A percentile compares a stretch with the other conserved stretches of the same genome.
Conservation (phyloP, 192 early-diverging fungal genomes). For the Phycomyces blakesleeanus region DNA sequence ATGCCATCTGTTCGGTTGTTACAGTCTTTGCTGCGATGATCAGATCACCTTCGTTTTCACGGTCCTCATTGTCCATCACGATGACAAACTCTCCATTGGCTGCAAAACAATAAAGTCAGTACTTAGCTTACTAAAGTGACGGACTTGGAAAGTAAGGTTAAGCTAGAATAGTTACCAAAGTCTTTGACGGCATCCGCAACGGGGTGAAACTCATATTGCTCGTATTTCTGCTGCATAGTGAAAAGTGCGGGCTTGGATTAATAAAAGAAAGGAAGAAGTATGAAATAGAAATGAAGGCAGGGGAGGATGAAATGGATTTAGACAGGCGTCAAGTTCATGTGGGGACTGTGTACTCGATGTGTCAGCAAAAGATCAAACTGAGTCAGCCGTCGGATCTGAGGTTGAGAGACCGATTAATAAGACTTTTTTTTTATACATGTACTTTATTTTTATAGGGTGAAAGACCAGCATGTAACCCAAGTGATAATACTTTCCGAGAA, state of each 20-base stretch:
- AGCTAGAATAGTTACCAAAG: constrained; percentile 46
- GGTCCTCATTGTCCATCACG: constrained; percentile 96
- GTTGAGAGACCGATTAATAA: no score
- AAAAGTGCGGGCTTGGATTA: not conserved
- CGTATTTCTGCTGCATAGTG: not conserved
- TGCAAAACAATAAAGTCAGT: constrained; percentile 36
- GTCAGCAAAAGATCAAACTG: no score
- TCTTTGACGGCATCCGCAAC: constrained; percentile 63
- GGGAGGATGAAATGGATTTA: no score
- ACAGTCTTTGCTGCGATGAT: constrained; percentile 95
- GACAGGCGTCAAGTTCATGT: no score
- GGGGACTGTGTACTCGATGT: no score
- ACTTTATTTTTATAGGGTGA: no score
- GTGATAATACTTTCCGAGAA: no score
- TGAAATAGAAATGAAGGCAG: no score
- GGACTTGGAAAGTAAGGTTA: not conserved
- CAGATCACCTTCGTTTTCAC: constrained; percentile 99
- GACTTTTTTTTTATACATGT: no score
- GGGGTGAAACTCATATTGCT: constrained; percentile 51
- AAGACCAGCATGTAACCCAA: no score
- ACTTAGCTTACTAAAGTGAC: no score
- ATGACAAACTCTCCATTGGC: constrained; percentile 77
- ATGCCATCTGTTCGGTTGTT: constrained; percentile 90
- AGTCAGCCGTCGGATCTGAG: no score
- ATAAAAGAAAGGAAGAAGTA: not conserved